Evolutionary conservation across 2,329 filamentous ascomycete genomes (phyloP), one percentile per base, ranked within the genome.

Genomic region (Epicoccum nigrum): DNA sequence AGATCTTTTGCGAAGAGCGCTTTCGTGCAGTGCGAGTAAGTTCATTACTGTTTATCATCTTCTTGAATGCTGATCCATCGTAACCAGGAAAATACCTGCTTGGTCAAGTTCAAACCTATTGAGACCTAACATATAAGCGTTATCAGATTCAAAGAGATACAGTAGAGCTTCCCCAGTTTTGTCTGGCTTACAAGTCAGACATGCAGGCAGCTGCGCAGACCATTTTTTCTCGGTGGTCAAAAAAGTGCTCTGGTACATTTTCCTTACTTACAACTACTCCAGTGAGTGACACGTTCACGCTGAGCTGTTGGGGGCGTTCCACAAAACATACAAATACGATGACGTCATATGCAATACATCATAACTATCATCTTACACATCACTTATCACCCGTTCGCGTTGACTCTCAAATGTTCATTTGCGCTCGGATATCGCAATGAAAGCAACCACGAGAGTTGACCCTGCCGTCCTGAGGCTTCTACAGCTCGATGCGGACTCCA

Each of bases 381-480:
- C 35, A 4, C 23, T 9, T 19, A 23, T 11, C n/a, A 17, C 37
- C 17, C 3, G 4, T 7, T 7, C 23, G 23, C 15, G 15, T 23
- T 7, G 3, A 21, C 11, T 3, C 7, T 21, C 2, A 51, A 13
- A 38, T 35, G 15, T 45, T 49, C 21, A 42, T 8, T 9, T 28
- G 28, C 13, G n/a, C 25, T 8, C 16, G 13, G 39, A 4, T 3
- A n/a, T 28, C 7, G 30, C 19, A 13, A 31, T 39, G 30, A 51
- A 28, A 55, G 41, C 54, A 48, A 66, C 28, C 43, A 79, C 79
- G 77, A 79, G 74, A 45, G 76, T 89, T 32, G 88, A 92, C 67
- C 69, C 82, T 1, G 85, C 85, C 20, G 83, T 91, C 31, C 68
- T 83, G 13, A 70, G 81, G 47, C 83, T 86, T 7, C 79, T 92